phyloP scores from a whole-genome alignment of 2,329 filamentous ascomycete genomes.

The Fusarium sp. region DNA sequence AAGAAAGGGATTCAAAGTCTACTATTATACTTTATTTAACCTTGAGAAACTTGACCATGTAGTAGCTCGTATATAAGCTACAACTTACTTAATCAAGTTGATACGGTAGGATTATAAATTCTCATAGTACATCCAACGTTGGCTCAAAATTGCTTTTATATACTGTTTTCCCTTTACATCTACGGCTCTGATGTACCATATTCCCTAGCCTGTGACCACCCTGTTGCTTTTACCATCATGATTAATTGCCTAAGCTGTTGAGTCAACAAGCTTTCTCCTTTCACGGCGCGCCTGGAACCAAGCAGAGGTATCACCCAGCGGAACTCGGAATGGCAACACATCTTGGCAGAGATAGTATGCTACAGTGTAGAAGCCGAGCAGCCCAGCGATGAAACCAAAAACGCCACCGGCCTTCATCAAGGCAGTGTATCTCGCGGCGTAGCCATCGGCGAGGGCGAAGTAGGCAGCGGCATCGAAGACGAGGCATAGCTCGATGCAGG shows the following conservation, averaged over 20 bases:
- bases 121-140: too few species aligned
- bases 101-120: too few species aligned
- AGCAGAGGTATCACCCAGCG: conserved; percentile 38
- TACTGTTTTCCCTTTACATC: too few species aligned
- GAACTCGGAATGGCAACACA: conserved; percentile 34
- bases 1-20: too few species aligned
- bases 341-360: conserved; percentile 41
- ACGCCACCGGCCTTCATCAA: conserved; percentile 36
- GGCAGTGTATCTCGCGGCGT: conserved; percentile 2
- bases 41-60: too few species aligned
- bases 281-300: conserved; percentile 19
- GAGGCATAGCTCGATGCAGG: conserved; percentile 36
- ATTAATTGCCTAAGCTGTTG: background rate
- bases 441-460: conserved; percentile 37
- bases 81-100: too few species aligned
- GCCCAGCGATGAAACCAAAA: conserved; percentile 39
- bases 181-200: too few species aligned
- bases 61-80: too few species aligned
- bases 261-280: conserved; percentile 1
- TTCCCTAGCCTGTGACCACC: too few species aligned
- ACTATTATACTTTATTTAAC: too few species aligned
- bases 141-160: too few species aligned
- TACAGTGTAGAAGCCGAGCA: conserved; percentile 39
- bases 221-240: too few species aligned
- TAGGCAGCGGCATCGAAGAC: conserved; percentile 32